phyloP scores from a whole-genome alignment of 2,329 filamentous ascomycete genomes.

The Monilinia polystroma region DNA sequence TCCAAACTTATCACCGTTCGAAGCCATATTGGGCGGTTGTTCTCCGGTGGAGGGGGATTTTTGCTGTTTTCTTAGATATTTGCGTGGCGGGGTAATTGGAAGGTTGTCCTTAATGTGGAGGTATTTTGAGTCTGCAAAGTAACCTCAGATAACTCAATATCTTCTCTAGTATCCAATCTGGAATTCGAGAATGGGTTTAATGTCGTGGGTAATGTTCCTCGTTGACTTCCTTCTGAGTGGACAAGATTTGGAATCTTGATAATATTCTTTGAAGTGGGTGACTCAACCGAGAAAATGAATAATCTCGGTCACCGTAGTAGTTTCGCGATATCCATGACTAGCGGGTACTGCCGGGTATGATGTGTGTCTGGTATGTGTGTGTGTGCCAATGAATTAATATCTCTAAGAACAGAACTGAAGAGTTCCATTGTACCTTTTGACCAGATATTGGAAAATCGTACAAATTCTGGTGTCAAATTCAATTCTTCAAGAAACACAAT shows the following conservation, averaged over 20 bases:
- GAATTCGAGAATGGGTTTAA: constrained; percentile 11
- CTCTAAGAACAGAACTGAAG: background rate
- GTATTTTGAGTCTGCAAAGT: background rate
- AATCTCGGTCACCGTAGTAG: constrained; percentile 20
- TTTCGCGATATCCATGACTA: background rate
- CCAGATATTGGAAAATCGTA: background rate
- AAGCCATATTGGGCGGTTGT: constrained; percentile 39
- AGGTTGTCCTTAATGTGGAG: background rate
- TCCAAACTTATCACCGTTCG: constrained; percentile 61
- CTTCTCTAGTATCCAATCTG: constrained; percentile 1
- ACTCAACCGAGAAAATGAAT: constrained; percentile 23
- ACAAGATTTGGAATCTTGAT: constrained; percentile 19
- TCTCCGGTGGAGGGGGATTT: constrained; percentile 21
- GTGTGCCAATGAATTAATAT: background rate
- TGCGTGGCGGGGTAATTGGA: constrained; percentile 26
- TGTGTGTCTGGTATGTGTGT: background rate
- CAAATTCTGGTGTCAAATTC: background rate
- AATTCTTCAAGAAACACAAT: background rate
- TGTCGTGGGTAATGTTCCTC: constrained; percentile 11
- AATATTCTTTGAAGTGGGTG: constrained; percentile 26
- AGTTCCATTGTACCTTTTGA: too few relatives aligned
- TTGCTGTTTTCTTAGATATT: constrained; percentile 21
- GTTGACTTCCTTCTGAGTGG: constrained; percentile 5
- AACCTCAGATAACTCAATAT: constrained; percentile 7
- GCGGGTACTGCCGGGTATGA: constrained; percentile 1